These are phyloP conservation scores for Phtheirospermum japonicum DNA, from an alignment of 257 asterid genomes.

Conservation along the genomic window DNA sequence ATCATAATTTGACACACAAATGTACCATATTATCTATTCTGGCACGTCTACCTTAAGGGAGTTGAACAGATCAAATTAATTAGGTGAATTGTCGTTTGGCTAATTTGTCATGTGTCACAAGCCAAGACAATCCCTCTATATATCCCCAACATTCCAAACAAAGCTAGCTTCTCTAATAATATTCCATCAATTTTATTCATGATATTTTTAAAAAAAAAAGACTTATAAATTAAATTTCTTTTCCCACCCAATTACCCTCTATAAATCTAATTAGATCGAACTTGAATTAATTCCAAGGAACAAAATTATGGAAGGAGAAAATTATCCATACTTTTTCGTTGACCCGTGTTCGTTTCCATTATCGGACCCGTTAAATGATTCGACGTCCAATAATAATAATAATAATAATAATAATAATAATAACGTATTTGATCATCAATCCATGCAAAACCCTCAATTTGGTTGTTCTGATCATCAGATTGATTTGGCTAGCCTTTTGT, in stretches of 20 bases:
- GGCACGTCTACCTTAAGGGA: conserved; percentile 44
- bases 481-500: conserved; percentile 47
- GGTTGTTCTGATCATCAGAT: conserved; percentile 23
- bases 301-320: conserved; percentile 45
- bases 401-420: no score
- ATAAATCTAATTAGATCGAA: conserved; percentile 34
- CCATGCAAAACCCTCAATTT: conserved; percentile 49
- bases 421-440: conserved; percentile 28
- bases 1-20: background rate
- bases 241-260: conserved; percentile 43
- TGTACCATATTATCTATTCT: conserved; percentile 25
- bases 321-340: conserved; percentile 35
- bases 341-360: conserved; percentile 27
- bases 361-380: conserved; percentile 9
- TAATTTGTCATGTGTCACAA: conserved; percentile 34
- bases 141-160: conserved; percentile 10
- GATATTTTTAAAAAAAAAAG: no score
- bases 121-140: conserved; percentile 21
- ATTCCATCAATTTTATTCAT: no score
- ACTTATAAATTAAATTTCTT: no score
- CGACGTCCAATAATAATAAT: conserved; percentile 15
- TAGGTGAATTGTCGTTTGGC: conserved; percentile 54
- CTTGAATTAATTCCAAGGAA: conserved; percentile 13
- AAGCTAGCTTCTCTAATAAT: background rate
- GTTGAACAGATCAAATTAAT: conserved; percentile 51